Evolutionary conservation across 257 asterid genomes (phyloP).

Genomic region (Forsythia suspensa): DNA sequence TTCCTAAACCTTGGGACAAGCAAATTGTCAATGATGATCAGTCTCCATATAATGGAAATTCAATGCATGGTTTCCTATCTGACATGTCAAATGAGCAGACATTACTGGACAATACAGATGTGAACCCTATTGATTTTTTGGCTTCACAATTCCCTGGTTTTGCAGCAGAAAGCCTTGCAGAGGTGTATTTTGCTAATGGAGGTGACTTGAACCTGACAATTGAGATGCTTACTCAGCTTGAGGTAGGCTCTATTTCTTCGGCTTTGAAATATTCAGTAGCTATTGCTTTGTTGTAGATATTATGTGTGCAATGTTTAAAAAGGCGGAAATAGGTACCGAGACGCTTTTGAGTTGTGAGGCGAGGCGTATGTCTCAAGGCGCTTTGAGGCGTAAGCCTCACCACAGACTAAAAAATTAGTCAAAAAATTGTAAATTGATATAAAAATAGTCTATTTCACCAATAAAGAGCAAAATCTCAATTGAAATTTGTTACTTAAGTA

Average conservation of each 20-base stretch:
- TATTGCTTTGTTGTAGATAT: background rate
- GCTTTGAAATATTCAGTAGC: background rate
- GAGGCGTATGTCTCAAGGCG: no score
- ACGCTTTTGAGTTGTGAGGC: no score
- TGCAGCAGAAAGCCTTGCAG: constrained; percentile 77
- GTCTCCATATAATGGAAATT: constrained; percentile 49
- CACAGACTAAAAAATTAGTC: no score
- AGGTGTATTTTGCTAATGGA: constrained; percentile 73
- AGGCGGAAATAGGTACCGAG: no score
- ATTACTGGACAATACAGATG: constrained; percentile 47
- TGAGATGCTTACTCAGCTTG: constrained; percentile 89
- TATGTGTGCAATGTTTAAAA: background rate
- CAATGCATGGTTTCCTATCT: constrained; percentile 39
- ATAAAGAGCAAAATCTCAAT: no score
- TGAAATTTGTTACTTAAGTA: no score
- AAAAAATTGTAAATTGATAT: no score
- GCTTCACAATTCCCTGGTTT: constrained; percentile 87
- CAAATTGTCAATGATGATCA: constrained; percentile 46
- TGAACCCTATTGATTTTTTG: constrained; percentile 65
- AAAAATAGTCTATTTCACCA: no score
- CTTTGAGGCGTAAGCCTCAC: no score
- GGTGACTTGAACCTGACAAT: constrained; percentile 77
- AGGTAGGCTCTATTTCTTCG: constrained; percentile 47
- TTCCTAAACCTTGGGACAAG: constrained; percentile 70
- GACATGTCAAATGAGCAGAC: constrained; percentile 62